Conservation (phyloP, 768 basidiomycete genomes). For the Lactifluus rugatus region DNA sequence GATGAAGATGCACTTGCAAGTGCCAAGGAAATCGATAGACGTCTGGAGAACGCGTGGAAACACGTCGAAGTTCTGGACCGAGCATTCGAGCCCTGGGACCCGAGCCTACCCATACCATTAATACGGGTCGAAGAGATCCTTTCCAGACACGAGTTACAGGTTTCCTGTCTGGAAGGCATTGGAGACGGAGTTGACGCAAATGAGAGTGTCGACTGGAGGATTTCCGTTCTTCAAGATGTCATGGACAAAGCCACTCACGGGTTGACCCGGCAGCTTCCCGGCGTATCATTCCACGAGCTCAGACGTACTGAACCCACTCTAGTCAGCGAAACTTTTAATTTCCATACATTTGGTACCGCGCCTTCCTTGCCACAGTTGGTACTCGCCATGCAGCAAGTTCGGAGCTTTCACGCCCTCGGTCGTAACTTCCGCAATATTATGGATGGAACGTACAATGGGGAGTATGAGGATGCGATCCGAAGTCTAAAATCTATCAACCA, state of each 20-base stretch:
- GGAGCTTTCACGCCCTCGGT: neutral
- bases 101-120: neutral
- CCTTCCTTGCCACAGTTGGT: neutral
- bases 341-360: neutral
- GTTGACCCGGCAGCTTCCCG: conserved; percentile 3
- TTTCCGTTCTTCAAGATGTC: neutral
- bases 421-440: neutral
- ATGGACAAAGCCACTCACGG: neutral
- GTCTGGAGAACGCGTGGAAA: neutral
- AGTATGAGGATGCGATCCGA: neutral
- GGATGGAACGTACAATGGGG: neutral
- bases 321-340: neutral
- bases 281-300: neutral
- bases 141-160: neutral
- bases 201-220: neutral
- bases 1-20: neutral
- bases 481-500: neutral
- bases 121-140: neutral
- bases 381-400: neutral
- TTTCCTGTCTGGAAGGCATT: conserved; percentile 2
- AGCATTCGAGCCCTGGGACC: neutral
- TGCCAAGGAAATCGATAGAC: neutral
- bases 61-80: neutral
- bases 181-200: neutral
- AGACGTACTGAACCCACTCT: neutral